Percentiles rank a stretch among this genome's conserved stretches.
Conservation (phyloP, 306 rosid species). For the Ammopiptanthus mongolicus region DNA sequence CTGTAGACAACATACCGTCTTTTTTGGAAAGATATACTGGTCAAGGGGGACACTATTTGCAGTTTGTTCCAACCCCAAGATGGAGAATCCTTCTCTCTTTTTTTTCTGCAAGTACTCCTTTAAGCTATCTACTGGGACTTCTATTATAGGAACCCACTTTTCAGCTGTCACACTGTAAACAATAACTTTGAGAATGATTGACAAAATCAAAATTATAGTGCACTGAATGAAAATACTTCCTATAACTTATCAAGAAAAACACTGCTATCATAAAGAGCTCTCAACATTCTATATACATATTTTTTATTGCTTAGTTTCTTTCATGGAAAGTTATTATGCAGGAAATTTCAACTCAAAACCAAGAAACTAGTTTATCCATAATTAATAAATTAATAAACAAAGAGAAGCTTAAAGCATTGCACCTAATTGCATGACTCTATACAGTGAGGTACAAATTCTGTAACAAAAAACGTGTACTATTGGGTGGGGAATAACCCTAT, state of each 20-base stretch:
- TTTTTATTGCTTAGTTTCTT: no score
- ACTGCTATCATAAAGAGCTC: background rate
- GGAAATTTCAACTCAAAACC: background rate
- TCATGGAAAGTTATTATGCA: background rate
- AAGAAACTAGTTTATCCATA: background rate
- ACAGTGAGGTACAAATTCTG: no score
- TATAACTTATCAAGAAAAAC: background rate
- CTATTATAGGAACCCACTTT: constrained; percentile 91
- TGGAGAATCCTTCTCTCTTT: constrained; percentile 85
- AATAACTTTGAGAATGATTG: constrained; percentile 4
- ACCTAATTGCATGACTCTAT: no score
- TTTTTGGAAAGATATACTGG: constrained; percentile 63
- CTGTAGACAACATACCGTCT: constrained; percentile 48
- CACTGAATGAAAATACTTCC: background rate
- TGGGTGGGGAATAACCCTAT: no score
- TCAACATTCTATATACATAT: background rate
- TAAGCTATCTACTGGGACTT: constrained; percentile 83
- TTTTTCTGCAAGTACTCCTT: constrained; percentile 75
- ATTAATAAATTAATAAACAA: no score
- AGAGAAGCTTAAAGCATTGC: no score
- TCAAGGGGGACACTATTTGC: constrained; percentile 91
- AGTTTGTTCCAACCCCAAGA: constrained; percentile 96
- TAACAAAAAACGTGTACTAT: no score
- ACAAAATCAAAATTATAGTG: background rate
- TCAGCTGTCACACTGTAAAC: constrained; percentile 90